phyloP scores from a whole-genome alignment of 1,139 yeast genomes.

The Candida tropicalis region DNA sequence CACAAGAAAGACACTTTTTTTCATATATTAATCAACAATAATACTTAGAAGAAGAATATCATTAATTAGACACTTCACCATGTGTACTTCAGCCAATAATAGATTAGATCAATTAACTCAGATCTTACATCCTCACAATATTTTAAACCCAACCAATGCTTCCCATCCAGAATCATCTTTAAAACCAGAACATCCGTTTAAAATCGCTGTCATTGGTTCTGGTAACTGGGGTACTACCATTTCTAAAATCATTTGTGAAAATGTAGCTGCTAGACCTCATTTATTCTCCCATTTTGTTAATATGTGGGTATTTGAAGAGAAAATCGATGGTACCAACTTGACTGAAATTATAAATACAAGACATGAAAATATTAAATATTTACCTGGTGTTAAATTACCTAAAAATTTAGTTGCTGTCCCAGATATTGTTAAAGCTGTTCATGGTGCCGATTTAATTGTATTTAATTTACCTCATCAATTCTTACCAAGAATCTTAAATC shows the following conservation, averaged over 20 bases:
- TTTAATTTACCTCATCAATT: slow-evolving; percentile 55
- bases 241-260: slow-evolving; percentile 50
- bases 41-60: not conserved
- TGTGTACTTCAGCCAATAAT: slow-evolving; percentile 24
- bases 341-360: slow-evolving; percentile 46
- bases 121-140: slow-evolving; percentile 28
- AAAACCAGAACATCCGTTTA: slow-evolving; percentile 37
- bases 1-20: too few species aligned
- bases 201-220: slow-evolving; percentile 47
- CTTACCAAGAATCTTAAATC: slow-evolving; percentile 40
- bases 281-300: slow-evolving; percentile 41
- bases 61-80: not conserved
- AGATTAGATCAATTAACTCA: slow-evolving; percentile 46
- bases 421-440: slow-evolving; percentile 38
- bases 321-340: slow-evolving; percentile 44
- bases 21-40: too few species aligned
- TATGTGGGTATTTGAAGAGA: slow-evolving; percentile 53
- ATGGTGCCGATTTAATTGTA: slow-evolving; percentile 48
- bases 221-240: slow-evolving; percentile 56
- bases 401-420: slow-evolving; percentile 46
- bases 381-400: slow-evolving; percentile 49
- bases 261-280: slow-evolving; percentile 42
- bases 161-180: slow-evolving; percentile 19
- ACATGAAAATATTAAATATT: slow-evolving; percentile 49
- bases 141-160: slow-evolving; percentile 18